A percentile compares a stretch with the other conserved stretches of the same genome.
These are phyloP conservation scores for Diversispora eburnea DNA, from an alignment of 192 early-diverging fungal species.

Conservation along the genomic window DNA sequence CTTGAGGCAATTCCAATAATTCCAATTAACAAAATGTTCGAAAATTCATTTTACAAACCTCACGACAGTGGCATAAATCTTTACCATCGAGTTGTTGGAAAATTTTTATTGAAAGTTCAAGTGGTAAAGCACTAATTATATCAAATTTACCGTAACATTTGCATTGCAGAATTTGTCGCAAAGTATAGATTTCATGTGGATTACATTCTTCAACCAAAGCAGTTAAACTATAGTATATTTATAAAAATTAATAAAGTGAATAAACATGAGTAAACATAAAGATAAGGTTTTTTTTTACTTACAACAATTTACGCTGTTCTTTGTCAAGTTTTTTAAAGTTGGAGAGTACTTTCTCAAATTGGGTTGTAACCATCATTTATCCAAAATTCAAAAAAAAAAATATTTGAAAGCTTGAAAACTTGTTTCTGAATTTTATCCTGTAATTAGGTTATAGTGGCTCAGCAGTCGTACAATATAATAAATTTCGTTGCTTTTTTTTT, in stretches of 20 bases:
- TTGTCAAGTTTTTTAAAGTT: not conserved
- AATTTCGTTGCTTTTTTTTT: too few species aligned
- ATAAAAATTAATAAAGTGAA: not conserved
- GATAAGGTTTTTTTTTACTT: not conserved
- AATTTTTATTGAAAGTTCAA: conserved; percentile 25
- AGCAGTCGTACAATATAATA: too few species aligned
- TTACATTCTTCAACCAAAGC: conserved; percentile 16
- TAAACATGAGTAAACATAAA: not conserved
- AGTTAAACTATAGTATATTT: conserved; percentile 5
- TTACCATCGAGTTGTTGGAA: conserved; percentile 2
- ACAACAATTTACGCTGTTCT: conserved; percentile 25
- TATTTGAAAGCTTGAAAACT: too few species aligned
- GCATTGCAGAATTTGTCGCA: conserved; percentile 3
- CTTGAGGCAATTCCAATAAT: not conserved
- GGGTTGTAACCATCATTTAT: too few species aligned
- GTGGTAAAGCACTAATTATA: conserved; percentile 16
- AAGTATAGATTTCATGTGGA: conserved; percentile 19
- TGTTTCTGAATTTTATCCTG: too few species aligned
- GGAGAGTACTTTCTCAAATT: not conserved
- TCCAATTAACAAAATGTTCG: not conserved
- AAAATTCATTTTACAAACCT: not conserved
- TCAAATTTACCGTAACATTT: conserved; percentile 6
- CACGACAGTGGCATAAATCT: conserved; percentile 18
- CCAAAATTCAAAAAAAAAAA: too few species aligned
- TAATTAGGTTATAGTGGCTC: too few species aligned